phyloP scores from a whole-genome alignment of 495 filamentous ascomycete species.

The Tuber brumale region DNA sequence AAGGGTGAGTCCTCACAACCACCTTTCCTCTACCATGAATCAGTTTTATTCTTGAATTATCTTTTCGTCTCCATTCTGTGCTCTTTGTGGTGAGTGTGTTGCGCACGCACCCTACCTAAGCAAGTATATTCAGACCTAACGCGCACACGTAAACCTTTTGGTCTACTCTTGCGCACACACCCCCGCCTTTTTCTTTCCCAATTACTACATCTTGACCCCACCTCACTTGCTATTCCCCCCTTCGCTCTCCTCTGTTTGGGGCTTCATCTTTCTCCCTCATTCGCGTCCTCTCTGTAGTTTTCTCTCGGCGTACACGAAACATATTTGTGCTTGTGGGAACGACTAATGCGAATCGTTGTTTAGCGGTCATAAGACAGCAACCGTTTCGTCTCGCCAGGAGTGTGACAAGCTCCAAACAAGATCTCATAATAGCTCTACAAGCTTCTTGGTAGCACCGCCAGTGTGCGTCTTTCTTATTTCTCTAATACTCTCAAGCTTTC shows the following conservation, averaged over 20 bases:
- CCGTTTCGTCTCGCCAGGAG: not conserved
- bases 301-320: not conserved
- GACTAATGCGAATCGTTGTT: not conserved
- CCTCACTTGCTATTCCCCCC: not conserved
- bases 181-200: not conserved
- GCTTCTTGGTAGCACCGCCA: not conserved
- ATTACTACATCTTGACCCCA: not conserved
- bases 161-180: not conserved
- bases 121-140: not conserved
- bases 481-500: not conserved
- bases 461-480: not conserved
- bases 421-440: not conserved
- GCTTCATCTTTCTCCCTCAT: not conserved
- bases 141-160: not conserved
- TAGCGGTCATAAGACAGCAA: not conserved
- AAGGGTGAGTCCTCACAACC: not conserved
- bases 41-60: not conserved
- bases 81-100: not conserved
- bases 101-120: not conserved
- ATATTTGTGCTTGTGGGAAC: not conserved
- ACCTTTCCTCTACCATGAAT: not conserved
- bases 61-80: not conserved
- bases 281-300: not conserved
- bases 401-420: not conserved
- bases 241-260: not conserved